These are phyloP conservation scores for Dillenia turbinata DNA, from an alignment of 164 flowering plant species.

Conservation along the genomic window DNA sequence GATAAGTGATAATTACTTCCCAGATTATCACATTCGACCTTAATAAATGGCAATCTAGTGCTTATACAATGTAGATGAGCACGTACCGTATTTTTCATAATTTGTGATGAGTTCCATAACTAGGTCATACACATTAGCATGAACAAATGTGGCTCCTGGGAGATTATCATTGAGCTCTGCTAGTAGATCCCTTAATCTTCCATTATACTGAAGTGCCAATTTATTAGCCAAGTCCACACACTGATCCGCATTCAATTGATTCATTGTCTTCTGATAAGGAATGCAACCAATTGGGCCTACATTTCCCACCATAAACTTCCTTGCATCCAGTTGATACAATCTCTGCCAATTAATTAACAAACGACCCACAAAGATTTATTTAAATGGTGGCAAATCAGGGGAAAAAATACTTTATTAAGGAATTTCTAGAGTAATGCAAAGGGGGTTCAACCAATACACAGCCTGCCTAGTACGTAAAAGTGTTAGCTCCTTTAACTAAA, in stretches of 20 bases:
- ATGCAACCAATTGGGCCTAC: slow-evolving; percentile 96
- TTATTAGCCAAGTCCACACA: slow-evolving; percentile 79
- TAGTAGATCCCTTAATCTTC: slow-evolving; percentile 53
- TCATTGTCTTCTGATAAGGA: slow-evolving; percentile 87
- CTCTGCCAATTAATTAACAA: slow-evolving; percentile 43
- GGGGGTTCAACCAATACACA: background rate
- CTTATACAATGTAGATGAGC: too few relatives aligned
- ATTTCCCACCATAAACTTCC: slow-evolving; percentile 77
- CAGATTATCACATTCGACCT: too few relatives aligned
- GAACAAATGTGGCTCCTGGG: slow-evolving; percentile 71
- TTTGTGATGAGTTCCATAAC: slow-evolving; percentile 80
- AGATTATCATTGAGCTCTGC: slow-evolving; percentile 58
- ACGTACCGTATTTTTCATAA: slow-evolving; percentile 62
- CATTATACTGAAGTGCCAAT: slow-evolving; percentile 71
- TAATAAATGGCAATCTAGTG: too few relatives aligned
- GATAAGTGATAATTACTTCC: too few relatives aligned
- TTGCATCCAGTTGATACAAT: slow-evolving; percentile 73
- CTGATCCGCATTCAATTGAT: slow-evolving; percentile 43
- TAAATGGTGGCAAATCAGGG: background rate
- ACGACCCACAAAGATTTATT: background rate
- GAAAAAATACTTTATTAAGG: background rate
- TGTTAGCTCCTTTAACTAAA: too few relatives aligned
- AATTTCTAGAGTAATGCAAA: background rate
- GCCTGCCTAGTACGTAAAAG: too few relatives aligned
- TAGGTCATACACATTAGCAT: slow-evolving; percentile 76